Conservation (phyloP, 1,284 basidiomycete genomes). For the Boletellus sp. region DNA sequence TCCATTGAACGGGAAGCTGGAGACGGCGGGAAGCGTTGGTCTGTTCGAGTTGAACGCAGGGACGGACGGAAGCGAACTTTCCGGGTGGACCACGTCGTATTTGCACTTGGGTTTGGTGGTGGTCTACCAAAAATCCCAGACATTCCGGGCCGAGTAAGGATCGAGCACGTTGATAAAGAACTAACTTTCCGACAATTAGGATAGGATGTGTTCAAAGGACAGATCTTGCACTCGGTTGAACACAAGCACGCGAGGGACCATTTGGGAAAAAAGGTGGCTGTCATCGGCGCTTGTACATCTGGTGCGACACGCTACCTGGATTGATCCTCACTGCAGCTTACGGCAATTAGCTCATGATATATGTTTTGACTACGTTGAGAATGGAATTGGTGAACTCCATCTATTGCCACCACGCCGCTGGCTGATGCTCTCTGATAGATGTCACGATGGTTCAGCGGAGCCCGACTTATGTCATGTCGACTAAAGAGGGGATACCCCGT, state of each 20-base stretch:
- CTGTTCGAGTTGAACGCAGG: constrained; percentile 26
- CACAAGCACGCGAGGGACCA: constrained; percentile 27
- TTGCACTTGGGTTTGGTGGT: constrained; percentile 39
- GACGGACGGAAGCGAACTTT: constrained; percentile 23
- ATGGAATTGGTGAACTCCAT: constrained; percentile 10
- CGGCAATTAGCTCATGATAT: constrained; percentile 27
- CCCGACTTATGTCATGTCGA: constrained; percentile 58
- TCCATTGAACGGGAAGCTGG: constrained; percentile 31
- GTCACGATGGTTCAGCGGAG: constrained; percentile 63
- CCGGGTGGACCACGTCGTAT: constrained; percentile 34
- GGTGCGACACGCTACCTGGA: constrained; percentile 17
- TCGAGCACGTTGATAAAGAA: not conserved
- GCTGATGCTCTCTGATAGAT: constrained; percentile 31
- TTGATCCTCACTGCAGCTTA: not conserved
- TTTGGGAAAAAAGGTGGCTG: constrained; percentile 22
- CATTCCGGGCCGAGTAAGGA: not conserved
- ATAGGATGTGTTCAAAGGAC: constrained; percentile 22
- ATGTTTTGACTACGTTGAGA: constrained; percentile 19
- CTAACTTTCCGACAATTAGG: not conserved
- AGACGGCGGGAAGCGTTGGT: constrained; percentile 32
- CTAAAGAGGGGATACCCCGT: constrained; percentile 43
- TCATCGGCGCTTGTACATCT: constrained; percentile 26
- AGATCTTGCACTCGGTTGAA: constrained; percentile 38
- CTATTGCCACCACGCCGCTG: not conserved
- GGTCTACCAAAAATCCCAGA: constrained; percentile 30